Conservation (phyloP, 495 filamentous ascomycete species). For the Talaromyces thailandensis region DNA sequence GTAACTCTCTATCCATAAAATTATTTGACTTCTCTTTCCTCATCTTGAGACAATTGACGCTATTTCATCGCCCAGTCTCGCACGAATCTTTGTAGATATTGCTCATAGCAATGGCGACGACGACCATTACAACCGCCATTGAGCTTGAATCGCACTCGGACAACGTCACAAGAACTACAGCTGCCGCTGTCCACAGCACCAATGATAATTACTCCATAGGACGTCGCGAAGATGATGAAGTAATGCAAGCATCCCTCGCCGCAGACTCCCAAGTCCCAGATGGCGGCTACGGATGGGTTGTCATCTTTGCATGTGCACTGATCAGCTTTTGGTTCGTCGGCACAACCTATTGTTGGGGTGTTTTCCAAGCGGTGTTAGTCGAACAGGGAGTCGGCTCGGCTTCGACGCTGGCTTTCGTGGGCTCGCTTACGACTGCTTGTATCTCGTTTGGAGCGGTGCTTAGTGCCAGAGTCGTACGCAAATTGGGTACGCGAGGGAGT, state of each 20-base stretch:
- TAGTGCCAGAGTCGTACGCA: slow-evolving; percentile 39
- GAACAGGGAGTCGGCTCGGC: slow-evolving; percentile 34
- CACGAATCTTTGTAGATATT: neutral
- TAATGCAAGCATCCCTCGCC: slow-evolving; percentile 38
- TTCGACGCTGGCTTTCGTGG: slow-evolving; percentile 47
- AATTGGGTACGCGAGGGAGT: slow-evolving; percentile 34
- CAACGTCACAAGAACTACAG: slow-evolving; percentile 3
- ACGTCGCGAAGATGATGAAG: slow-evolving; percentile 18
- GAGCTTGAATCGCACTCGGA: slow-evolving; percentile 1
- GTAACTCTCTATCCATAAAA: no score
- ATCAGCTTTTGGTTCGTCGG: slow-evolving; percentile 49
- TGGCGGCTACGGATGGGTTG: slow-evolving; percentile 51
- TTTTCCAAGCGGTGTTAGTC: slow-evolving; percentile 47
- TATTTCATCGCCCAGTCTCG: neutral
- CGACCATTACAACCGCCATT: slow-evolving; percentile 1
- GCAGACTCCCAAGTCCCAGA: slow-evolving; percentile 45
- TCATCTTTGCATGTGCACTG: slow-evolving; percentile 41
- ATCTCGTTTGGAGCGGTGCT: slow-evolving; percentile 40
- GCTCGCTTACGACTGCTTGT: slow-evolving; percentile 38
- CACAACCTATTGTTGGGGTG: slow-evolving; percentile 45
- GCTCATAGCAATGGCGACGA: neutral
- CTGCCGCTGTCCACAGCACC: neutral
- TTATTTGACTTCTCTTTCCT: no score
- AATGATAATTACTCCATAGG: neutral
- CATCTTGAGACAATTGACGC: no score